phyloP scores from a whole-genome alignment of 208 protist genomes.

The Trypanosoma platydactyli region DNA sequence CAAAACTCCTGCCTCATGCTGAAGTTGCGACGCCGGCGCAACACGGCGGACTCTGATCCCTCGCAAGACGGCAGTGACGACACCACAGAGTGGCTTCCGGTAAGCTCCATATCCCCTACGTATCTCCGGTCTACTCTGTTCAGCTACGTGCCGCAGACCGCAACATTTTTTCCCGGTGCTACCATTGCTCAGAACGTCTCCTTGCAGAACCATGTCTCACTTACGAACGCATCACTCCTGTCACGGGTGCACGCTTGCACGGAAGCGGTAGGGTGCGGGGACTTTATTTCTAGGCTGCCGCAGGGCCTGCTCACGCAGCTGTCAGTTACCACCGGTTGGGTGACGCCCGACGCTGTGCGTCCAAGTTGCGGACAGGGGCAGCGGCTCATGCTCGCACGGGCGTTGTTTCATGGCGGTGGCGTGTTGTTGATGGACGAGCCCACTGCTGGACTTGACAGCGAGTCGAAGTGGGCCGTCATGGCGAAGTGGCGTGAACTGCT shows the following conservation, averaged over 20 bases:
- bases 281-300: constrained; percentile 62
- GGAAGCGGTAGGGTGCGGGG: constrained; percentile 45
- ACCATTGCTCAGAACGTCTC: constrained; percentile 84
- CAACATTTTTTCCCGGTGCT: constrained; percentile 61
- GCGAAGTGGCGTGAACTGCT: constrained; percentile 49
- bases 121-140: constrained; percentile 58
- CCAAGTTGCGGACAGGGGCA: constrained; percentile 73
- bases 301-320: constrained; percentile 66
- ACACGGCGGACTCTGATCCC: background rate
- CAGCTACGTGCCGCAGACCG: constrained; percentile 69
- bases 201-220: constrained; percentile 51
- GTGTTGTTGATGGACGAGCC: constrained; percentile 83
- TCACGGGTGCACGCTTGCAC: constrained; percentile 37
- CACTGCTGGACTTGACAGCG: constrained; percentile 62
- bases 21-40: constrained; percentile 1
- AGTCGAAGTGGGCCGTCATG: constrained; percentile 48
- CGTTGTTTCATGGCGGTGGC: constrained; percentile 57
- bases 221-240: constrained; percentile 44
- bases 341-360: constrained; percentile 39
- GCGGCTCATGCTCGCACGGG: constrained; percentile 76
- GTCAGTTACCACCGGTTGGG: constrained; percentile 24
- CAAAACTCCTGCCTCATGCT: background rate
- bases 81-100: constrained; percentile 21
- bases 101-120: constrained; percentile 36
- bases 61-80: background rate